phyloP scores from a whole-genome alignment of 371 early-diverging fungal genomes.

The Actinomortierella ambigua region DNA sequence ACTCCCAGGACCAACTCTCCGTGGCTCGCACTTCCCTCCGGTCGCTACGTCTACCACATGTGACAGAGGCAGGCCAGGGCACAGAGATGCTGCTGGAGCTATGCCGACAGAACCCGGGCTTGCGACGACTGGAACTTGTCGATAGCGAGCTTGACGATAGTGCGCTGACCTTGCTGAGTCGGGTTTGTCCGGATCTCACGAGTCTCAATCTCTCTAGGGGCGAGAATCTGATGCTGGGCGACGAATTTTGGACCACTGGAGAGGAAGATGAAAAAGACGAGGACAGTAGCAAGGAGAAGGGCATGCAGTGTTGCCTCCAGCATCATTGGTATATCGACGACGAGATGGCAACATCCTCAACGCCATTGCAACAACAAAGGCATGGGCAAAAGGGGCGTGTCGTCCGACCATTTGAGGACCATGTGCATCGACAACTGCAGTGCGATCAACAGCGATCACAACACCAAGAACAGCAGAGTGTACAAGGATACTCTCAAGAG shows the following conservation, averaged over 20 bases:
- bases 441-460: not conserved
- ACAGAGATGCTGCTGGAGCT: conserved; percentile 14
- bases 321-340: too few species aligned
- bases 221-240: conserved; percentile 6
- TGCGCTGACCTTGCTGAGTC: conserved; percentile 5
- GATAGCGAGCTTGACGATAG: conserved; percentile 38
- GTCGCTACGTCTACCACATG: conserved; percentile 21
- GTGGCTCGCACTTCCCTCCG: conserved; percentile 7
- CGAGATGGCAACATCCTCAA: too few species aligned
- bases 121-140: conserved; percentile 25
- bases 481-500: not conserved
- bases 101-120: conserved; percentile 7
- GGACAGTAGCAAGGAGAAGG: too few species aligned
- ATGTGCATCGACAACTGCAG: not conserved
- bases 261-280: too few species aligned
- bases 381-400: too few species aligned
- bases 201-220: conserved; percentile 33
- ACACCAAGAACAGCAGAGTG: not conserved
- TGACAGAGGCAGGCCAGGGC: conserved; percentile 11
- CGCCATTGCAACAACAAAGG: too few species aligned
- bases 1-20: too few species aligned
- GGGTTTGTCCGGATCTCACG: conserved; percentile 17
- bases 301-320: too few species aligned
- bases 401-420: not conserved
- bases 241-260: too few species aligned